Conservation (phyloP, 305 asterid species). For the Solanum hybrid region DNA sequence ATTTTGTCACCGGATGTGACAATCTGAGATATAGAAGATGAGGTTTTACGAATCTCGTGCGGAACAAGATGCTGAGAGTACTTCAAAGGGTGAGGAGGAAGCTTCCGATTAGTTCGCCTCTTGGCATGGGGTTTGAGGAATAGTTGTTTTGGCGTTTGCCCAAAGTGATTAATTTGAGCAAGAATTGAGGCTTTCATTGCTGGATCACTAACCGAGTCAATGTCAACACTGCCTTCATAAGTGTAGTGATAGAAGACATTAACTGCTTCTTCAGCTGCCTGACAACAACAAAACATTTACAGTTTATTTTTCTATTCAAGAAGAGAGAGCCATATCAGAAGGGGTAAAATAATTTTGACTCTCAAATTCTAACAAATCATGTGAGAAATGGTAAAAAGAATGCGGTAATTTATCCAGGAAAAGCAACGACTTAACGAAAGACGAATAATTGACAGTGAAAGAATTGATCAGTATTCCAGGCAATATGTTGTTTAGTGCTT, state of each 20-base stretch:
- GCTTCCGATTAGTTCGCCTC: constrained; percentile 74
- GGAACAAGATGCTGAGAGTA: constrained; percentile 62
- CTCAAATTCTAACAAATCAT: background rate
- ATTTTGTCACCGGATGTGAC: constrained; percentile 62
- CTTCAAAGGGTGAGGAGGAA: constrained; percentile 73
- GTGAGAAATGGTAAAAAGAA: background rate
- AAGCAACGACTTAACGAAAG: background rate
- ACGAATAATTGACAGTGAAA: background rate
- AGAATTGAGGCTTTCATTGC: constrained; percentile 98
- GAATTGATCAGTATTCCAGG: background rate
- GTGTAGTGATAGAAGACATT: constrained; percentile 99
- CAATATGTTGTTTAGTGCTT: background rate
- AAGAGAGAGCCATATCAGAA: background rate
- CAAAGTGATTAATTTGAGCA: constrained; percentile 98
- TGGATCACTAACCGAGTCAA: constrained; percentile 93
- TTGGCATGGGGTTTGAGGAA: constrained; percentile 84
- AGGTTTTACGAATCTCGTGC: constrained; percentile 69
- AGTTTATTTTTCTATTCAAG: background rate
- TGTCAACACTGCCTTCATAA: constrained; percentile 97
- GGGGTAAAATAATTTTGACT: background rate
- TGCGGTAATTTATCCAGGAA: background rate
- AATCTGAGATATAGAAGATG: constrained; percentile 78
- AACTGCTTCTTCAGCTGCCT: constrained; percentile 99
- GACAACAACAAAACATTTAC: constrained; percentile 20
- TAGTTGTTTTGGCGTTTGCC: constrained; percentile 96